Conservation (phyloP, 257 asterid species). For the Forsythia suspensa region DNA sequence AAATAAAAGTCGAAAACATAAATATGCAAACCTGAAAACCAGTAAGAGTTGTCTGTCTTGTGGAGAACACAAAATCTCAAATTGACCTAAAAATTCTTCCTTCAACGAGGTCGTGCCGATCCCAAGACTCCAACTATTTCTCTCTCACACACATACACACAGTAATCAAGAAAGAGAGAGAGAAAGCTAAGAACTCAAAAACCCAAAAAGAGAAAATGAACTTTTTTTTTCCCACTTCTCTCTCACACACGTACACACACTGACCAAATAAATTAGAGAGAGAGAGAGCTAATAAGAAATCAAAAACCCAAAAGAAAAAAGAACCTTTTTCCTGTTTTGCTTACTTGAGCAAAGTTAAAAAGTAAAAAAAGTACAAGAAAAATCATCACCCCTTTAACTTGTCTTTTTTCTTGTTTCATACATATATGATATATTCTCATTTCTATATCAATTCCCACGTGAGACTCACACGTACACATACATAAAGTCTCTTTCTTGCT, state of each 20-base stretch:
- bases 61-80: slow-evolving; percentile 41
- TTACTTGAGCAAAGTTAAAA: slow-evolving; percentile 32
- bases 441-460: slow-evolving; percentile 74
- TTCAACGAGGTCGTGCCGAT: slow-evolving; percentile 45
- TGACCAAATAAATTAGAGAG: not conserved
- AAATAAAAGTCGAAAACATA: slow-evolving; percentile 22
- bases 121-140: slow-evolving; percentile 42
- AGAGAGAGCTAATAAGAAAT: not conserved
- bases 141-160: not conserved
- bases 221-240: not conserved
- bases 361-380: slow-evolving; percentile 25
- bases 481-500: slow-evolving; percentile 6
- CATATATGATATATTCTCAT: not conserved
- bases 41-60: slow-evolving; percentile 32
- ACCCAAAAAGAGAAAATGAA: not conserved
- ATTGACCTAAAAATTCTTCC: slow-evolving; percentile 27
- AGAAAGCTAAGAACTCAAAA: not conserved
- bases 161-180: not conserved
- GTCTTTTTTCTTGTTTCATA: slow-evolving; percentile 20
- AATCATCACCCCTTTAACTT: slow-evolving; percentile 30
- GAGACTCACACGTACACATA: slow-evolving; percentile 39
- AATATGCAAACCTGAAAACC: slow-evolving; percentile 44
- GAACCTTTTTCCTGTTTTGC: not conserved
- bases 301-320: not conserved
- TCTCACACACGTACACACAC: not conserved